Conservation (phyloP, 2,329 filamentous ascomycete species). For the Ustulina deusta region DNA sequence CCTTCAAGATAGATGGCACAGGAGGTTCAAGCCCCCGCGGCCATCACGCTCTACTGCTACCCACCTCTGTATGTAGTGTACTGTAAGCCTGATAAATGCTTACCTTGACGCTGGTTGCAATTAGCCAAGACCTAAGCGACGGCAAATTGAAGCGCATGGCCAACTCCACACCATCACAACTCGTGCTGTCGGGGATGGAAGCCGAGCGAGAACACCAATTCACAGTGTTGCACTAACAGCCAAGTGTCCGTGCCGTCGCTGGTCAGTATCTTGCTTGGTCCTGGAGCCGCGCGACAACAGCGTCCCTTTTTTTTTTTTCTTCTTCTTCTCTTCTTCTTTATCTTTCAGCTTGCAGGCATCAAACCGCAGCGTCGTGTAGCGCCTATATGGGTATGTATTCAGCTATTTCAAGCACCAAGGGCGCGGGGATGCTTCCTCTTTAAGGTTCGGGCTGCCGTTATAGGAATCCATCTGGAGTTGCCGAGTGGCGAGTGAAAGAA, state of each 20-base stretch:
- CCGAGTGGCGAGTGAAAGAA: conserved; percentile 28
- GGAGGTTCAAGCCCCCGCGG: conserved; percentile 12
- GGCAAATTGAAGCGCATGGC: conserved; percentile 32
- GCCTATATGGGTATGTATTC: not conserved
- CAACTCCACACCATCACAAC: conserved; percentile 35
- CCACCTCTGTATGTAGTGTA: not conserved
- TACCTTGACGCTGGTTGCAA: conserved; percentile 22
- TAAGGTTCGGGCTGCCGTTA: conserved; percentile 24
- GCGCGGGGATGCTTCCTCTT: conserved; percentile 36
- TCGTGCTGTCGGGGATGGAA: conserved; percentile 15
- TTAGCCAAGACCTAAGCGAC: conserved; percentile 34
- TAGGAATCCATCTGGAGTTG: conserved; percentile 27
- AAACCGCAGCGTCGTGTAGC: not conserved
- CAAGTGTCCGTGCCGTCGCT: conserved; percentile 9
- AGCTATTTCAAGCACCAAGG: conserved; percentile 33
- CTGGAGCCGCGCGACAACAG: conserved; percentile 27
- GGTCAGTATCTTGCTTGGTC: conserved; percentile 15
- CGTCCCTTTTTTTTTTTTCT: conserved; percentile 2
- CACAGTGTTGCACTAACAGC: not conserved
- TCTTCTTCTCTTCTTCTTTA: not conserved
- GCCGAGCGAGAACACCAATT: conserved; percentile 5
- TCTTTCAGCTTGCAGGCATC: conserved; percentile 23
- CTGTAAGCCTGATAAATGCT: conserved; percentile 5
- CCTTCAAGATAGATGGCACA: not conserved
- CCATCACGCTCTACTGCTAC: not conserved